These are phyloP conservation scores for Russula earlei DNA, from an alignment of 768 basidiomycete species.

Conservation along the genomic window DNA sequence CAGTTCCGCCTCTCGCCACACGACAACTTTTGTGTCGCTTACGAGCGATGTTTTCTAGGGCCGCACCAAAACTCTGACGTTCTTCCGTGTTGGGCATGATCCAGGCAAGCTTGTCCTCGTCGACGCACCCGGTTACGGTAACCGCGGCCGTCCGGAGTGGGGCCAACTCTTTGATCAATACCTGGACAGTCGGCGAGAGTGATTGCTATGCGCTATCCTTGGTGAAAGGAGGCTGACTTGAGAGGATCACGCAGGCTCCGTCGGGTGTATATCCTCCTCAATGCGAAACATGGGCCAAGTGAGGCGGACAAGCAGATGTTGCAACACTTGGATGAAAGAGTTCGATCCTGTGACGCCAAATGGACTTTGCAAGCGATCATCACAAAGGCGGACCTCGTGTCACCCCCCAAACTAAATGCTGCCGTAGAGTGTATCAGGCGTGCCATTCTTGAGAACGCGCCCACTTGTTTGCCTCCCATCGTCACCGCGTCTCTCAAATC, in stretches of 20 bases:
- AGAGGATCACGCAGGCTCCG: constrained; percentile 39
- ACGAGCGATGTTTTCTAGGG: constrained; percentile 36
- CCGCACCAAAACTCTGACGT: constrained; percentile 61
- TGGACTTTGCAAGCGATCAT: constrained; percentile 65
- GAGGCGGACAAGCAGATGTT: constrained; percentile 55
- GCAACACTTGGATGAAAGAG: constrained; percentile 34
- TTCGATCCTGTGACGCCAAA: constrained; percentile 29
- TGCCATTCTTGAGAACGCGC: constrained; percentile 43
- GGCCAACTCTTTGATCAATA: constrained; percentile 61
- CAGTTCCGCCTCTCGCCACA: constrained; percentile 21
- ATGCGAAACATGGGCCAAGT: constrained; percentile 54
- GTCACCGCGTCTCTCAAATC: constrained; percentile 42
- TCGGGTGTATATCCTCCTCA: constrained; percentile 63
- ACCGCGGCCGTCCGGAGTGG: constrained; percentile 67
- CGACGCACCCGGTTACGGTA: constrained; percentile 76
- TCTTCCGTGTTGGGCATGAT: constrained; percentile 52
- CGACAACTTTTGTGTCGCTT: not conserved
- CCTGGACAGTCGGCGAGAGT: constrained; percentile 52
- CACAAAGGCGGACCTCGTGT: constrained; percentile 57
- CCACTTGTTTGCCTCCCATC: constrained; percentile 59
- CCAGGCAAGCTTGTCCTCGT: constrained; percentile 55
- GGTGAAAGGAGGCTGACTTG: not conserved
- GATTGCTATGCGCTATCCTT: constrained; percentile 22
- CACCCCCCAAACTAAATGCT: constrained; percentile 23
- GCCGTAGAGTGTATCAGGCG: constrained; percentile 36